These are phyloP conservation scores for Fomitopsis betulina DNA, from an alignment of 1,284 basidiomycete genomes.

Conservation along the genomic window DNA sequence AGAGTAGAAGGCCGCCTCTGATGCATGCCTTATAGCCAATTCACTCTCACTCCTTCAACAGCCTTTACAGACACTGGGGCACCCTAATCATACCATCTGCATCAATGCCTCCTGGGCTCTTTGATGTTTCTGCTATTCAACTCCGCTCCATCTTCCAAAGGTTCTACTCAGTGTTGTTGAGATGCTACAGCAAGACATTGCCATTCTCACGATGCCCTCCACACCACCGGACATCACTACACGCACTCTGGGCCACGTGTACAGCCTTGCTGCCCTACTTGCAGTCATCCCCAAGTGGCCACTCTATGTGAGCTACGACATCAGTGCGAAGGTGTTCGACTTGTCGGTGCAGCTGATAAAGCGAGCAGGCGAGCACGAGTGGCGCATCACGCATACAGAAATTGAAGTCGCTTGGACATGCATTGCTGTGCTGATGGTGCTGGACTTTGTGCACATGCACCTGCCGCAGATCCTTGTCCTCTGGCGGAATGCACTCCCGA, in stretches of 20 bases:
- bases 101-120: conserved; percentile 86
- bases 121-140: conserved; percentile 85
- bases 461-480: conserved; percentile 90
- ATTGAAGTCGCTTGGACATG: conserved; percentile 95
- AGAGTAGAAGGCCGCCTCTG: too few species aligned
- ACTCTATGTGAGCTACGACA: conserved; percentile 93
- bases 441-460: conserved; percentile 92
- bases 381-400: conserved; percentile 79
- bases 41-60: too few species aligned
- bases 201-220: conserved; percentile 59
- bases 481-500: conserved; percentile 96
- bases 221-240: conserved; percentile 70
- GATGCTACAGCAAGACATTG: conserved; percentile 81
- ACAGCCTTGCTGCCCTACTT: conserved; percentile 85
- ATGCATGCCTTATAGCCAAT: too few species aligned
- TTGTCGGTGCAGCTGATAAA: conserved; percentile 90
- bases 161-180: conserved; percentile 74
- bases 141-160: conserved; percentile 80
- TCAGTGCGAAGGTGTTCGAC: conserved; percentile 87
- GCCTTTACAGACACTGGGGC: conserved; percentile 80
- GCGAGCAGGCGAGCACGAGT: conserved; percentile 85
- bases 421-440: conserved; percentile 86
- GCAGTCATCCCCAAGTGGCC: conserved; percentile 84
- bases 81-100: conserved; percentile 85
- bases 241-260: conserved; percentile 83